Evolutionary conservation across 441 rosid genomes (phyloP).

Genomic region (Pelargonium fulgidum): DNA sequence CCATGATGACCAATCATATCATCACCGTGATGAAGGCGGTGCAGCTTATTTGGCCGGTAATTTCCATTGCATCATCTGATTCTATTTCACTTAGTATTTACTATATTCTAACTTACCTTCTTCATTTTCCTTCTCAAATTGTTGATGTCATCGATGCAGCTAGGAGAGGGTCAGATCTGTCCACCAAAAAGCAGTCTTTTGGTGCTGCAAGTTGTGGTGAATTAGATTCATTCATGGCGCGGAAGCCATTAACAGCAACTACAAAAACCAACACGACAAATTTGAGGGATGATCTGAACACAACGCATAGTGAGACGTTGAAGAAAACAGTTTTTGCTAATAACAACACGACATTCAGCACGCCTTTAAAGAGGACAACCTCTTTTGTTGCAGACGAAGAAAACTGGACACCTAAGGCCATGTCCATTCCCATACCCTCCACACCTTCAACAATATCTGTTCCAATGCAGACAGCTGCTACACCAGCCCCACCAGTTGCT

Average conservation of each 20-base stretch:
- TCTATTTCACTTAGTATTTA: no score
- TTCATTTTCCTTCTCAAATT: neutral
- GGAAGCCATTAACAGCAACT: constrained; percentile 58
- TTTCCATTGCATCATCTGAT: no score
- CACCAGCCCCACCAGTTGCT: constrained; percentile 43
- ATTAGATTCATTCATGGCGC: constrained; percentile 39
- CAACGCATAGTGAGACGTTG: constrained; percentile 20
- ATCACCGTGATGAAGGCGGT: no score
- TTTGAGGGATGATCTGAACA: constrained; percentile 20
- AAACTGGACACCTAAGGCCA: constrained; percentile 44
- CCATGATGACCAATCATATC: neutral
- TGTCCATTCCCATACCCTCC: constrained; percentile 28
- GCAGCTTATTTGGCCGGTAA: no score
- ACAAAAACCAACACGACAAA: constrained; percentile 41
- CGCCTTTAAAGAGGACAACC: constrained; percentile 27
- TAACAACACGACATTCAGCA: constrained; percentile 26
- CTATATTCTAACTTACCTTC: constrained; percentile 21
- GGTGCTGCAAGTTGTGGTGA: constrained; percentile 30
- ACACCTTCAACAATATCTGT: constrained; percentile 66
- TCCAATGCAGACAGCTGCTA: constrained; percentile 68
- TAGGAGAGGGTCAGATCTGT: constrained; percentile 2
- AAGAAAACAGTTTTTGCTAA: constrained; percentile 28
- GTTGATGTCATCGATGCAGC: neutral
- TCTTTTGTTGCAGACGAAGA: constrained; percentile 38
- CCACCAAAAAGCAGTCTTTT: neutral